Conservation (phyloP, 176 grass and related monocot genomes). For the Raddia distichophylla region DNA sequence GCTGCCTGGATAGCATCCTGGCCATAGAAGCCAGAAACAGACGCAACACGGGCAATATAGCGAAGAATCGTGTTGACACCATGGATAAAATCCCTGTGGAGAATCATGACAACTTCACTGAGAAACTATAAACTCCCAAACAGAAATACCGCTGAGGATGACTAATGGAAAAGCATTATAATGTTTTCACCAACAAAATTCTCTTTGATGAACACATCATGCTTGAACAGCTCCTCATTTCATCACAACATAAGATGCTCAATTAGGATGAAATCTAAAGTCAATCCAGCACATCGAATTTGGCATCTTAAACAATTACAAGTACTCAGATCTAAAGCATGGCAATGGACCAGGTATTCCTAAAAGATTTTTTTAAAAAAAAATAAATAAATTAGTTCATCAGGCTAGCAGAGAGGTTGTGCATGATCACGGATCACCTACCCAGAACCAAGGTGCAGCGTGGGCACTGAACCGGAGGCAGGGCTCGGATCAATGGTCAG, state of each 20-base stretch:
- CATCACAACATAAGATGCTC: not conserved
- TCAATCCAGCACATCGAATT: not conserved
- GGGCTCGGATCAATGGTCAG: conserved; percentile 63
- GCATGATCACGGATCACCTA: conserved; percentile 24
- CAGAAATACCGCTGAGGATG: conserved; percentile 6
- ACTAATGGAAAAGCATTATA: conserved; percentile 26
- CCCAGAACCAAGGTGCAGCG: conserved; percentile 65
- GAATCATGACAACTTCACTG: conserved; percentile 15
- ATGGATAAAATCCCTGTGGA: conserved; percentile 68
- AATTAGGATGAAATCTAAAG: conserved; percentile 12
- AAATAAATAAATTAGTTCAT: not conserved
- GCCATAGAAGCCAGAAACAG: conserved; percentile 68
- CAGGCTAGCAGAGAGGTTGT: not conserved
- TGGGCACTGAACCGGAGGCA: conserved; percentile 55
- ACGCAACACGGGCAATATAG: conserved; percentile 57
- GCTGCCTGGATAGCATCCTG: conserved; percentile 58
- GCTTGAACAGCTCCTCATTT: not conserved
- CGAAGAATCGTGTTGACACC: conserved; percentile 68
- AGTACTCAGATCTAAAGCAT: not conserved
- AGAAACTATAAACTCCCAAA: conserved; percentile 19
- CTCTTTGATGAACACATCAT: not conserved
- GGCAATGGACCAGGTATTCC: not conserved
- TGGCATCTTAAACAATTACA: not conserved
- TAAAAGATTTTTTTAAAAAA: not conserved
- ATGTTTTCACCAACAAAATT: not conserved